A percentile compares a stretch with the other conserved stretches of the same genome.
phyloP scores from a whole-genome alignment of 306 rosid species.

The Glycine soja region DNA sequence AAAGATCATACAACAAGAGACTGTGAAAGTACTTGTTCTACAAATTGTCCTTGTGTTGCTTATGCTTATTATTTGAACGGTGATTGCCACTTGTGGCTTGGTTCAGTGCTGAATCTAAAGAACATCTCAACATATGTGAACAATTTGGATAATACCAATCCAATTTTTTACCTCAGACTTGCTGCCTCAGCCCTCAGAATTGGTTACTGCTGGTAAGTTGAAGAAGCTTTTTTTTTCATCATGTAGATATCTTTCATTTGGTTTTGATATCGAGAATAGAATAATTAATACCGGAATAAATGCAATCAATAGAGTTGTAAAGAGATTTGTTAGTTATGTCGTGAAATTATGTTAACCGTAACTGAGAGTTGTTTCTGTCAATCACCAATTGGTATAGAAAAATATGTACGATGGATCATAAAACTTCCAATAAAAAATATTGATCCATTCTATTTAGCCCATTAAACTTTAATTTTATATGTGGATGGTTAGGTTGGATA shows the following conservation, averaged over 20 bases:
- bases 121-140: neutral
- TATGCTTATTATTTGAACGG: neutral
- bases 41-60: conserved; percentile 27
- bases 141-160: neutral
- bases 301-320: neutral
- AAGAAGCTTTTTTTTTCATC: neutral
- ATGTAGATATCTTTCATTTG: neutral
- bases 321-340: neutral
- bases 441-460: neutral
- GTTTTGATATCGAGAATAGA: no score
- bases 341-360: neutral
- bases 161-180: conserved; percentile 33
- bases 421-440: neutral
- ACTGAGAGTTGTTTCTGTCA: neutral
- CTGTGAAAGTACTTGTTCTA: conserved; percentile 21
- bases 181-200: conserved; percentile 12
- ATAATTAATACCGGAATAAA: neutral
- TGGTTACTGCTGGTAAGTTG: neutral
- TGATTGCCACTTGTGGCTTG: neutral
- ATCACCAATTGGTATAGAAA: no score
- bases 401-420: neutral
- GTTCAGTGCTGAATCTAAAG: neutral
- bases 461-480: neutral
- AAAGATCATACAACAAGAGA: rapidly evolving
- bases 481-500: no score